These are phyloP conservation scores for Cunninghamia lanceolata DNA, from an alignment of 75 land plant genomes.

Conservation along the genomic window DNA sequence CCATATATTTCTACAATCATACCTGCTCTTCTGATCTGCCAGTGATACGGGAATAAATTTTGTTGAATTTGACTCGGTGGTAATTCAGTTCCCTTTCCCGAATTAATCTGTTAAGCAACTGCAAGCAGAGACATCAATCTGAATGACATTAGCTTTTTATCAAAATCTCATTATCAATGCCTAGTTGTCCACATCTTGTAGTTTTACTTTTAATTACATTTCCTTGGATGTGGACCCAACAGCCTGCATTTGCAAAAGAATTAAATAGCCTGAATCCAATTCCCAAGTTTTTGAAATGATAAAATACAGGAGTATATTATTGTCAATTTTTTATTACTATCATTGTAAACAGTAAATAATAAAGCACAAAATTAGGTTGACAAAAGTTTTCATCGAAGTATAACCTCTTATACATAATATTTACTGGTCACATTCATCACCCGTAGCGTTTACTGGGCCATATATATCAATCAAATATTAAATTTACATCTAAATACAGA, in stretches of 20 bases:
- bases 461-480: not conserved
- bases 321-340: not conserved
- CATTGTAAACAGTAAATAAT: not conserved
- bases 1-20: not conserved
- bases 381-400: not conserved
- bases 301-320: not conserved
- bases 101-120: conserved; percentile 77
- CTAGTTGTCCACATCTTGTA: not conserved
- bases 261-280: not conserved
- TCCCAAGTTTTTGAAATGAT: not conserved
- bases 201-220: not conserved
- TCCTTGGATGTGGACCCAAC: not conserved
- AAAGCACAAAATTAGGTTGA: not conserved
- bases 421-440: not conserved
- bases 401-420: not conserved
- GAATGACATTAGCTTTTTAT: not conserved
- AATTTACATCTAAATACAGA: not conserved
- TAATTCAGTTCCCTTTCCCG: conserved; percentile 86
- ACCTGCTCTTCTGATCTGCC: conserved; percentile 87
- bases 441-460: not conserved
- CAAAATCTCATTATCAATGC: not conserved
- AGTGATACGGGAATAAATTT: conserved; percentile 84
- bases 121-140: conserved; percentile 15
- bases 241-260: not conserved
- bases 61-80: conserved; percentile 81